Evolutionary conservation across 169 alveolate genomes (phyloP).

Genomic region (Plasmodium berghei): DNA sequence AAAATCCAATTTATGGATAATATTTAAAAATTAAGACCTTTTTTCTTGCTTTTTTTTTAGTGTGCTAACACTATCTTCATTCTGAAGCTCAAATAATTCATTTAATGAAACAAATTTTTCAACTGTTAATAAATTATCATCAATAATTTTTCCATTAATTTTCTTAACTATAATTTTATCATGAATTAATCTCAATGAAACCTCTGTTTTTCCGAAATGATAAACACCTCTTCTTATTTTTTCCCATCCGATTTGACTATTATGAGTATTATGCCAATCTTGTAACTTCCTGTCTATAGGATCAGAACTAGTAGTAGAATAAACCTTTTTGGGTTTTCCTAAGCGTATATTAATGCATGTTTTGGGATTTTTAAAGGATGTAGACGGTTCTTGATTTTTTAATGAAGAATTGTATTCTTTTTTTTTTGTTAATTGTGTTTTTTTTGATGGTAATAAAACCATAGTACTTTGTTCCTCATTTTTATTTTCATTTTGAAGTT

Average conservation of each 20-base stretch:
- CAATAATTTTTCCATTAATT: slow-evolving; percentile 62
- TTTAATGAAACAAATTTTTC: slow-evolving; percentile 75
- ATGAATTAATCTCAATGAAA: slow-evolving; percentile 52
- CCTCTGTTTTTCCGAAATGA: slow-evolving; percentile 68
- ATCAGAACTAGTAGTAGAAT: slow-evolving; percentile 64
- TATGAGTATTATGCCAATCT: slow-evolving; percentile 75
- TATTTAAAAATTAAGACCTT: neutral
- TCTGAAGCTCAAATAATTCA: slow-evolving; percentile 70
- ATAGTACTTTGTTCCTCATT: neutral
- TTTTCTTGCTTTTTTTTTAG: slow-evolving; percentile 20
- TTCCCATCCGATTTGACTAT: slow-evolving; percentile 71
- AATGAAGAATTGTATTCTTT: slow-evolving; percentile 11
- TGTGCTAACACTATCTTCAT: slow-evolving; percentile 33
- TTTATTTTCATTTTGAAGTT: slow-evolving; percentile 3
- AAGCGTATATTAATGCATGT: slow-evolving; percentile 71
- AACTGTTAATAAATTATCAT: slow-evolving; percentile 63
- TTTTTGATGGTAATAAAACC: slow-evolving; percentile 14
- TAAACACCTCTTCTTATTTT: slow-evolving; percentile 70
- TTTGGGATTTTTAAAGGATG: slow-evolving; percentile 55
- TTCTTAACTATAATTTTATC: slow-evolving; percentile 72
- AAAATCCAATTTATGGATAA: neutral
- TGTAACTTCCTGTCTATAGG: slow-evolving; percentile 73
- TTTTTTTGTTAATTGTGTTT: slow-evolving; percentile 31
- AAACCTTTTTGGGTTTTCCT: slow-evolving; percentile 68
- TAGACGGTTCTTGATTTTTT: slow-evolving; percentile 69